Evolutionary conservation across 176 grass and related monocot genomes (phyloP).

Genomic region (Puya raimondii): DNA sequence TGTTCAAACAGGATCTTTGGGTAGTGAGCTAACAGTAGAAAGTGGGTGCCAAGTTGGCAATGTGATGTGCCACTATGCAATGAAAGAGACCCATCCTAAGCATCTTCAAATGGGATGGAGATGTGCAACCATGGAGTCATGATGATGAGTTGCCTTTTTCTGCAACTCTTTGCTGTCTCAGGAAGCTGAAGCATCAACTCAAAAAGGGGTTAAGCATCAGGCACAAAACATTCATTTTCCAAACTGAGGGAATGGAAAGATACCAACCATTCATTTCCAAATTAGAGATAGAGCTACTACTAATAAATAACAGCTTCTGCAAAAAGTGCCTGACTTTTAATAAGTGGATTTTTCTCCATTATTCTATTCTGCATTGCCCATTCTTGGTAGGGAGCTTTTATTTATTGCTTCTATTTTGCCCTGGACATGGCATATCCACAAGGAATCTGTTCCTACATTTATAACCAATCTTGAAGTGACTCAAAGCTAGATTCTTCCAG

Average conservation of each 20-base stretch:
- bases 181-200: conserved; percentile 1
- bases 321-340: neutral
- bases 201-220: neutral
- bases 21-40: neutral
- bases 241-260: neutral
- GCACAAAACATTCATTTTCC: no score
- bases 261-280: neutral
- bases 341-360: neutral
- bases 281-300: neutral
- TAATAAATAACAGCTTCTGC: neutral
- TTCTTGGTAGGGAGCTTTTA: no score
- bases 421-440: no score
- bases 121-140: neutral
- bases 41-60: neutral
- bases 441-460: no score
- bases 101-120: conserved; percentile 1
- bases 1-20: no score
- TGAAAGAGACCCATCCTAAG: neutral
- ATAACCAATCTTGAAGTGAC: no score
- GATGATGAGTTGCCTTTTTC: neutral
- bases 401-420: no score
- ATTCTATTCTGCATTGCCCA: no score
- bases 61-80: neutral
- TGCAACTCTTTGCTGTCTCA: neutral
- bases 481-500: no score